Percentiles rank a stretch among this genome's conserved stretches.
phyloP scores from a whole-genome alignment of 257 asterid species.

The Gardenia jasminoides region DNA sequence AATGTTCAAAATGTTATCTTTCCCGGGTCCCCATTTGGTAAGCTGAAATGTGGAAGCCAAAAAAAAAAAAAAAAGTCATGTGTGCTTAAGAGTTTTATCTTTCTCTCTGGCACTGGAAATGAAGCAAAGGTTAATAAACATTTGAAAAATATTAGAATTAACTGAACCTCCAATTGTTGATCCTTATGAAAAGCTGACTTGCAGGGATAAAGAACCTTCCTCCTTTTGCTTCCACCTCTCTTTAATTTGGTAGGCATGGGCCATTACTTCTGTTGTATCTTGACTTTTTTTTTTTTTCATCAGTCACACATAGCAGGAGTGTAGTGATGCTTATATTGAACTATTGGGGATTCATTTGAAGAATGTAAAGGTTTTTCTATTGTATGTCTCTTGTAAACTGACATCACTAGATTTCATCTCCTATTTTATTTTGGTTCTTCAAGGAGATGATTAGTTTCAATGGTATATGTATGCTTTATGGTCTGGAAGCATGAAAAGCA shows the following conservation, averaged over 20 bases:
- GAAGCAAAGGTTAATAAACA: neutral
- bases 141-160: neutral
- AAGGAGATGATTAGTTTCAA: neutral
- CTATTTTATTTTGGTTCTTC: neutral
- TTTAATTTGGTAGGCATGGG: neutral
- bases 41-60: neutral
- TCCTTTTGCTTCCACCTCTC: neutral
- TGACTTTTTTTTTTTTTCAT: neutral
- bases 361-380: neutral
- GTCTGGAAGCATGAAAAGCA: neutral
- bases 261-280: neutral
- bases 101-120: neutral
- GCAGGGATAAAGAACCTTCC: neutral
- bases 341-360: neutral
- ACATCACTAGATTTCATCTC: neutral
- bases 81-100: too few species aligned
- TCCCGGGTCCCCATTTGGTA: neutral
- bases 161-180: neutral
- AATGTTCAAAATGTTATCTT: neutral
- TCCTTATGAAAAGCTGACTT: neutral
- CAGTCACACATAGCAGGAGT: neutral
- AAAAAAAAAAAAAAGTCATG: too few species aligned
- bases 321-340: too few species aligned
- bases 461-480: neutral
- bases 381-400: neutral